Evolutionary conservation across 805 yeast genomes (phyloP).

Genomic region (Nakazawaea peltata): DNA sequence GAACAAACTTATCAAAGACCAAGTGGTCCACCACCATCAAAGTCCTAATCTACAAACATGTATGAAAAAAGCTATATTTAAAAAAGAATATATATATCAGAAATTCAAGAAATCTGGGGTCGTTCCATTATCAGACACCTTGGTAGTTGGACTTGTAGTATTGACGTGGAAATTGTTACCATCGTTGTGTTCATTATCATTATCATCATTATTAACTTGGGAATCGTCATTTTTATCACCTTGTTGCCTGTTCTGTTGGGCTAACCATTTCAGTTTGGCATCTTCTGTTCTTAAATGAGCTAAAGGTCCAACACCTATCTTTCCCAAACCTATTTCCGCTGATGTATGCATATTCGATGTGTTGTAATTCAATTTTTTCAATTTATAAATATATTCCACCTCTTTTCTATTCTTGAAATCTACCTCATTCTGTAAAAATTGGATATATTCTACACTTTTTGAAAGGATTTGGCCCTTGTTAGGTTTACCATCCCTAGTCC

Average conservation of each 20-base stretch:
- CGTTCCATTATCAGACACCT: too few species aligned
- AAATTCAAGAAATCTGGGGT: too few species aligned
- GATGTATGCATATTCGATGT: slow-evolving; percentile 52
- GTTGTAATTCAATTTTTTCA: slow-evolving; percentile 40
- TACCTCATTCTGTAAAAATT: slow-evolving; percentile 57
- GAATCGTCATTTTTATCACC: slow-evolving; percentile 10
- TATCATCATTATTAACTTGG: slow-evolving; percentile 1
- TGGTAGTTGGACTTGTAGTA: too few species aligned
- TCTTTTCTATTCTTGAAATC: slow-evolving; percentile 76
- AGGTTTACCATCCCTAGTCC: slow-evolving; percentile 79
- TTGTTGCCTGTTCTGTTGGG: slow-evolving; percentile 2
- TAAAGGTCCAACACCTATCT: slow-evolving; percentile 78
- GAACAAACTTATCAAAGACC: slow-evolving; percentile 9
- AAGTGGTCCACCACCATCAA: slow-evolving; percentile 4
- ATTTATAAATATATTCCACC: slow-evolving; percentile 57
- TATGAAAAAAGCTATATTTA: too few species aligned
- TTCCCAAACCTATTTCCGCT: slow-evolving; percentile 70
- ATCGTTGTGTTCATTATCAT: not conserved
- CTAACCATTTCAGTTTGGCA: slow-evolving; percentile 5
- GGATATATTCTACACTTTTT: slow-evolving; percentile 68
- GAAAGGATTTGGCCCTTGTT: slow-evolving; percentile 77
- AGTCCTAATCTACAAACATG: too few species aligned
- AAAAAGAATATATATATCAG: too few species aligned
- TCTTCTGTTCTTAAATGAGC: slow-evolving; percentile 28
- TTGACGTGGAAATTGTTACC: too few species aligned